phyloP scores from a whole-genome alignment of 2,329 filamentous ascomycete species.

The Sporothrix humicola region DNA sequence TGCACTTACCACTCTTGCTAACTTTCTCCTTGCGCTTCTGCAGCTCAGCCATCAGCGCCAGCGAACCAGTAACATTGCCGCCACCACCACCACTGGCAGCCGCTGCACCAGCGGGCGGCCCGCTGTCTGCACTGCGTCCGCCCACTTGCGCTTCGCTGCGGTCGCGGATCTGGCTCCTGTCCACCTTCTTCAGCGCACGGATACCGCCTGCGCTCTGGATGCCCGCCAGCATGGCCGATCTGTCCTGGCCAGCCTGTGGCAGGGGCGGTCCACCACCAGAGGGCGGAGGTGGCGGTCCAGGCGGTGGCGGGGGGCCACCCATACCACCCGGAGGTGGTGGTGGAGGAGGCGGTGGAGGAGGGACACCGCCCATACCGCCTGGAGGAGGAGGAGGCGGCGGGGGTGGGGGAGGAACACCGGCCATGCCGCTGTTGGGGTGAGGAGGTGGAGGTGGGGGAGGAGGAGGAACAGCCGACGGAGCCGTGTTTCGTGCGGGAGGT shows the following conservation, averaged over 20 bases:
- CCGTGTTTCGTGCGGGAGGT: conserved; percentile 44
- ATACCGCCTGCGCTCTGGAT: conserved; percentile 75
- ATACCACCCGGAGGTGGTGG: conserved; percentile 45
- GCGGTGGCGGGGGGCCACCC: conserved; percentile 53
- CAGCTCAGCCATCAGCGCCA: conserved; percentile 78
- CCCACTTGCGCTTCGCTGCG: conserved; percentile 70
- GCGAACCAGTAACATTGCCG: conserved; percentile 74
- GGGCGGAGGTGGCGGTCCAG: conserved; percentile 60
- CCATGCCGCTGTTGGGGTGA: conserved; percentile 47
- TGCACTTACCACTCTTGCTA: conserved; percentile 77
- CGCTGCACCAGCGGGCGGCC: conserved; percentile 62
- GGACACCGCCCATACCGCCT: conserved; percentile 41
- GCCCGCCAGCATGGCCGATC: conserved; percentile 68
- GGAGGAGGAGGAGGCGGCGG: conserved; percentile 48
- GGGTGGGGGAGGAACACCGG: conserved; percentile 40
- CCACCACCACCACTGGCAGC: conserved; percentile 75
- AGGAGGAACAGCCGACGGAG: conserved; percentile 44
- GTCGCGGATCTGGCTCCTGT: conserved; percentile 71
- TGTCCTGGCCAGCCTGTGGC: conserved; percentile 53
- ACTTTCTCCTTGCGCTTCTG: conserved; percentile 92
- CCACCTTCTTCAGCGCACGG: conserved; percentile 75
- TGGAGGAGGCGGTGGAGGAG: conserved; percentile 55
- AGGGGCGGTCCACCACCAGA: conserved; percentile 55
- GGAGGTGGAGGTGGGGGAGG: conserved; percentile 36
- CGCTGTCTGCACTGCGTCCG: conserved; percentile 50